These are phyloP conservation scores for Macrophomina pseudophaseolina DNA, from an alignment of 2,329 filamentous ascomycete genomes.

Conservation along the genomic window DNA sequence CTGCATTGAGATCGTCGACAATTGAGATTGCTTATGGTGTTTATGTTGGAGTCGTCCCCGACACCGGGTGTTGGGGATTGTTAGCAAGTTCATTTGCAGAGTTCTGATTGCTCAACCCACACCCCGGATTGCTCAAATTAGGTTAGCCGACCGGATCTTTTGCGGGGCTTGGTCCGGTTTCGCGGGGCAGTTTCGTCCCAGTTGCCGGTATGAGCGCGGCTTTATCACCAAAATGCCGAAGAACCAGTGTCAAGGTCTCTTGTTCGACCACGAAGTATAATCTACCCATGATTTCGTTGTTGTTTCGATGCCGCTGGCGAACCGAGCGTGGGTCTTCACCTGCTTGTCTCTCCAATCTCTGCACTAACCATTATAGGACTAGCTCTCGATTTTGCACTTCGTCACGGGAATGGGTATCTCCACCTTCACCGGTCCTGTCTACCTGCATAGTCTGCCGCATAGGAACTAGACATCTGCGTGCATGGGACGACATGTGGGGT, in stretches of 20 bases:
- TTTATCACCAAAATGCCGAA: neutral
- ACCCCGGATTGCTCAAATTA: neutral
- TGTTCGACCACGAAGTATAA: neutral
- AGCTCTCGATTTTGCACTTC: neutral
- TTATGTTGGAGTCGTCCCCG: neutral
- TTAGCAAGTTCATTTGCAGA: neutral
- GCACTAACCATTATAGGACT: neutral
- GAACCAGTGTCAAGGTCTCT: neutral
- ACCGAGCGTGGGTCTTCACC: neutral
- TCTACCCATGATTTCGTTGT: neutral
- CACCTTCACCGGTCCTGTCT: neutral
- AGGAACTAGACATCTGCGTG: neutral
- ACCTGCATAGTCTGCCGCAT: neutral
- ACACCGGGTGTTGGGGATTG: conserved; percentile 13
- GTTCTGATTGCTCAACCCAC: neutral
- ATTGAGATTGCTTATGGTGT: neutral
- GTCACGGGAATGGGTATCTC: neutral
- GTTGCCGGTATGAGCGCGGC: neutral
- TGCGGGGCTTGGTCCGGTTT: conserved; percentile 3
- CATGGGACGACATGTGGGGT: neutral
- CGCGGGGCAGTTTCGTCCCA: neutral
- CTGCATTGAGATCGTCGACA: neutral
- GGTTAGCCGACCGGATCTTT: neutral
- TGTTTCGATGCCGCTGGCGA: neutral
- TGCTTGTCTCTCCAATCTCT: neutral